Evolutionary conservation across 176 grass and related monocot genomes (phyloP), one percentile per base, ranked within the genome.

Genomic region (Eragrostis curvula): DNA sequence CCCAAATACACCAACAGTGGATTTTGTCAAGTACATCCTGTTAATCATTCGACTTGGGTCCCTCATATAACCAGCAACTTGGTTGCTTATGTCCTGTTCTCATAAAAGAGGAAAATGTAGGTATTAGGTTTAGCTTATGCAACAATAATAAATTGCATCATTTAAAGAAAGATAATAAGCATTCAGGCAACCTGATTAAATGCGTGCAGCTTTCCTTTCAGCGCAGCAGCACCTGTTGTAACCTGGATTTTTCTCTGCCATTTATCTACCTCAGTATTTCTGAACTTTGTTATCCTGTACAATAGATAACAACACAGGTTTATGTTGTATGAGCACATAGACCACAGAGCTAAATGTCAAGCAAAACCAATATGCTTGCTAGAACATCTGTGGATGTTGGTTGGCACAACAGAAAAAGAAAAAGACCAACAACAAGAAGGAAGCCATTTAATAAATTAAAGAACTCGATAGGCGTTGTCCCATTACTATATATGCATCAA

Each of bases 191-290:
- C 95, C 92, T 97, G 95, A 92, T 97, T 97, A 84, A 97, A 97
- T 52, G 92, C 90, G 7, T 93, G 92, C 42, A 98, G 89, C 82
- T 95, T 98, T 69, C 90, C 96, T 81, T 86, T 98, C 76, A 98
- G 77, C 56, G 90, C 96, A 93, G 90, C 92, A 62, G 90, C 90
- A 42, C 96, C 96, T 6, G 88, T 91, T 55, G 90, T 95, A 47
- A 95, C 90, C 43, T 91, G 90, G 88, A 93, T 91, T 90, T 95
- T 95, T 81, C 93, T 91, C 63, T 98, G 93, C 93, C 96, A 98
- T 82, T 95, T 98, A 85, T 98, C 96, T 81, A 95, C 79, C 51
- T 90, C 91, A 67, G 67, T 86, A 74, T 98, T 93, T 81, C 89
- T 89, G 67, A 88, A 98, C 9, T 45, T 77, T n/a, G 79, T 50